Evolutionary conservation across 2,329 filamentous ascomycete genomes (phyloP).

Genomic region (Pseudogymnoascus sp.): DNA sequence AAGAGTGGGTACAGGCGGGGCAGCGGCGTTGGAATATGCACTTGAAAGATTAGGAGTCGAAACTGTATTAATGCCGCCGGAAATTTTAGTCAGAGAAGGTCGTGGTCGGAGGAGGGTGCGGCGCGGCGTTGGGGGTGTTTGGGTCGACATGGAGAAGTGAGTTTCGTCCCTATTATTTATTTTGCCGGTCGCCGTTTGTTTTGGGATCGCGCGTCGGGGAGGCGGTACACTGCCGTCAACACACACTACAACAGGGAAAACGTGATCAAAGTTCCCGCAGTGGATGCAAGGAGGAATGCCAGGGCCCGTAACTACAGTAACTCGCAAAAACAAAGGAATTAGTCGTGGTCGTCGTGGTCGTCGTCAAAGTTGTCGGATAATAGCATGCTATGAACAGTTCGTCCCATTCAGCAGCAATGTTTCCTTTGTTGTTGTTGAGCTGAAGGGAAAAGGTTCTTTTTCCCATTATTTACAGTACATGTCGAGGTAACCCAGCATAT

Average conservation of each 20-base stretch:
- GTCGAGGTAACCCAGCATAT: constrained; percentile 2
- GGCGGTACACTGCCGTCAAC: constrained; percentile 5
- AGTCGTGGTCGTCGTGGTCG: neutral
- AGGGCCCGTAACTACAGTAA: constrained; percentile 1
- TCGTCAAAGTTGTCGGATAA: neutral
- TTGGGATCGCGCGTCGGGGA: constrained; percentile 7
- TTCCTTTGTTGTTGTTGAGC: constrained; percentile 1
- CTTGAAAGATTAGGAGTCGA: constrained; percentile 51
- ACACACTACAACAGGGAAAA: constrained; percentile 6
- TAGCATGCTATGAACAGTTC: neutral
- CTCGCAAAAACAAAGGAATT: neutral
- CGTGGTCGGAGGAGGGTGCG: constrained; percentile 27
- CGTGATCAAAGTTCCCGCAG: neutral
- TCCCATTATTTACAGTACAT: constrained; percentile 2
- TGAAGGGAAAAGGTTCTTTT: neutral
- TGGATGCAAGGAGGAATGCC: neutral
- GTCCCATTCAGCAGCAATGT: neutral
- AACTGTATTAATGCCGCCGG: constrained; percentile 35
- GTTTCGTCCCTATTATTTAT: constrained; percentile 8
- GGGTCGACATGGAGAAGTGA: constrained; percentile 14
- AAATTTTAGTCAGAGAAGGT: constrained; percentile 17
- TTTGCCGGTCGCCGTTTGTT: constrained; percentile 6
- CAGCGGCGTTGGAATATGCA: constrained; percentile 16
- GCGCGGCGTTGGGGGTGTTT: constrained; percentile 20
- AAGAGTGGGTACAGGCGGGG: constrained; percentile 5